phyloP scores from a whole-genome alignment of 495 filamentous ascomycete species.

The Penicillium pancosmium region DNA sequence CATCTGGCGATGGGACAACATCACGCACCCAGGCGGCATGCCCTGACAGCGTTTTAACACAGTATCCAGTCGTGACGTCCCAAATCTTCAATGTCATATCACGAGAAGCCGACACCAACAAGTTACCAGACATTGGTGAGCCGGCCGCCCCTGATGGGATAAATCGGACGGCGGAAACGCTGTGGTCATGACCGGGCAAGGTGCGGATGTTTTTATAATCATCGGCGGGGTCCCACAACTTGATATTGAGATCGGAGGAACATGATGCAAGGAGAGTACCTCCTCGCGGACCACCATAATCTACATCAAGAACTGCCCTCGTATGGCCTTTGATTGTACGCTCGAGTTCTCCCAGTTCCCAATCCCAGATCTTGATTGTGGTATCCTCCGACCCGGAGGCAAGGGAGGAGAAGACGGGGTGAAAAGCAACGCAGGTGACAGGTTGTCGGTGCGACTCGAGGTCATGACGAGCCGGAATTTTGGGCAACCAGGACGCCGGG shows the following conservation, averaged over 20 bases:
- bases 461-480: constrained; percentile 71
- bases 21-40: constrained; percentile 92
- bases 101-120: constrained; percentile 80
- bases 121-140: constrained; percentile 57
- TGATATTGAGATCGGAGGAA: constrained; percentile 89
- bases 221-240: constrained; percentile 92
- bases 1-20: constrained; percentile 83
- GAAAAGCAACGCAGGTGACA: constrained; percentile 90
- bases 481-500: constrained; percentile 83
- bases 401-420: constrained; percentile 88
- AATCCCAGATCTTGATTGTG: constrained; percentile 98
- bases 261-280: constrained; percentile 88
- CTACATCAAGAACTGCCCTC: constrained; percentile 84
- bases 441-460: constrained; percentile 82
- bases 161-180: constrained; percentile 86
- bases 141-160: constrained; percentile 75
- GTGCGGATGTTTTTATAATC: constrained; percentile 97
- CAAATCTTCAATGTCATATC: constrained; percentile 87
- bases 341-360: constrained; percentile 93
- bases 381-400: constrained; percentile 93
- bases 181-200: constrained; percentile 91
- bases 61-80: constrained; percentile 93
- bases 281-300: constrained; percentile 87
- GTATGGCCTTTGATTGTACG: constrained; percentile 92
- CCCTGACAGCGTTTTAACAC: constrained; percentile 57